A percentile compares a stretch with the other conserved stretches of the same genome.
Conservation (phyloP, 345 rosid species). For the Theobroma cacao region DNA sequence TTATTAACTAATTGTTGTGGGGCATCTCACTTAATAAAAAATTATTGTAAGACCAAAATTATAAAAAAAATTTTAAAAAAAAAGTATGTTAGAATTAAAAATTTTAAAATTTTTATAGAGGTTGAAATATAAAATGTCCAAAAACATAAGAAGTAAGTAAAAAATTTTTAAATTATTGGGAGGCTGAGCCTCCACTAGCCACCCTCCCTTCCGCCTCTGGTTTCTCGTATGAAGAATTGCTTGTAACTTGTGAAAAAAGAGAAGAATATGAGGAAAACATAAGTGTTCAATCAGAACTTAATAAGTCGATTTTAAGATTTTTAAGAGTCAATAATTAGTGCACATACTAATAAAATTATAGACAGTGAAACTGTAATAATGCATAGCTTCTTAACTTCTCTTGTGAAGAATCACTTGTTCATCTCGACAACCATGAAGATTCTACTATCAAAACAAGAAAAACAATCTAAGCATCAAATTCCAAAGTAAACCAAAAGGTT, state of each 20-base stretch:
- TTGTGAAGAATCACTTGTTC: constrained; percentile 40
- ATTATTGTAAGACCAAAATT: too few species aligned
- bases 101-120: too few species aligned
- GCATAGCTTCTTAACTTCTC: constrained; percentile 44
- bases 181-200: too few species aligned
- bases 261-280: constrained; percentile 32
- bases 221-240: constrained; percentile 32
- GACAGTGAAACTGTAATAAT: constrained; percentile 36
- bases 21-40: too few species aligned
- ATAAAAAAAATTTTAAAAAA: too few species aligned
- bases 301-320: not conserved
- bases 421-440: constrained; percentile 38
- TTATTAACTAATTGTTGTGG: too few species aligned
- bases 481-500: not conserved
- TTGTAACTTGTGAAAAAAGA: constrained; percentile 33
- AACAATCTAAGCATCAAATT: not conserved
- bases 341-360: too few species aligned
- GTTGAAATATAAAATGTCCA: too few species aligned
- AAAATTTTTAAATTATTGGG: too few species aligned
- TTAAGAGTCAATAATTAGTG: not conserved
- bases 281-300: not conserved
- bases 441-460: constrained; percentile 22
- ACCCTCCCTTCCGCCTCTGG: too few species aligned
- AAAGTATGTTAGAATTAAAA: too few species aligned
- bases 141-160: too few species aligned